A percentile compares a stretch with the other conserved stretches of the same genome.
Conservation (phyloP, 257 asterid species). For the Solanum infundibuliforme region DNA sequence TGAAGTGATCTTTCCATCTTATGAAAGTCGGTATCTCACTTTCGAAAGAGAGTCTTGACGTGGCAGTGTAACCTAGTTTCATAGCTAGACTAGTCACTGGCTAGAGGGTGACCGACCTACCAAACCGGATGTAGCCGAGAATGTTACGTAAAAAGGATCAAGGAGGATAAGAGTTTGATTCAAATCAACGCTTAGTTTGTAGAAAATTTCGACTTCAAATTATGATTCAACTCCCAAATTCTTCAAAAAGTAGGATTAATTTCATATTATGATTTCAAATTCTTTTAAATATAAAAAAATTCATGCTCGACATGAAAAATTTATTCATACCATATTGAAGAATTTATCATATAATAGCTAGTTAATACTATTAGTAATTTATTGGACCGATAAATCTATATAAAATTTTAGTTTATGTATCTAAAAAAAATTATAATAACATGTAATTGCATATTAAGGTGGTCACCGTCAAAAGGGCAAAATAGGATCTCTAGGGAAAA, state of each 20-base stretch:
- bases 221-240: no score
- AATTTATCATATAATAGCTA: no score
- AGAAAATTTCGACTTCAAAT: background rate
- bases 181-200: no score
- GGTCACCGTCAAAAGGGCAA: background rate
- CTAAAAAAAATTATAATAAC: no score
- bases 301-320: background rate
- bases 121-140: rapidly evolving
- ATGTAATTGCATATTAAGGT: background rate
- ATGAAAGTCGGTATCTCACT: background rate
- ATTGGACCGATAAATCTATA: no score
- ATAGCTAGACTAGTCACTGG: background rate
- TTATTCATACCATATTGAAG: no score
- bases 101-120: background rate
- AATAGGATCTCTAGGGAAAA: background rate
- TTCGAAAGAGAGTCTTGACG: background rate
- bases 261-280: no score
- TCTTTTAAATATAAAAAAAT: no score
- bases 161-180: no score
- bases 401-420: no score
- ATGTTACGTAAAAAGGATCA: no score
- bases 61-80: background rate
- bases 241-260: background rate
- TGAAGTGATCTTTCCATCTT: background rate
- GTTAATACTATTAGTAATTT: no score